These are phyloP conservation scores for Anthostomella pinea DNA, from an alignment of 2,329 filamentous ascomycete genomes.

Conservation along the genomic window DNA sequence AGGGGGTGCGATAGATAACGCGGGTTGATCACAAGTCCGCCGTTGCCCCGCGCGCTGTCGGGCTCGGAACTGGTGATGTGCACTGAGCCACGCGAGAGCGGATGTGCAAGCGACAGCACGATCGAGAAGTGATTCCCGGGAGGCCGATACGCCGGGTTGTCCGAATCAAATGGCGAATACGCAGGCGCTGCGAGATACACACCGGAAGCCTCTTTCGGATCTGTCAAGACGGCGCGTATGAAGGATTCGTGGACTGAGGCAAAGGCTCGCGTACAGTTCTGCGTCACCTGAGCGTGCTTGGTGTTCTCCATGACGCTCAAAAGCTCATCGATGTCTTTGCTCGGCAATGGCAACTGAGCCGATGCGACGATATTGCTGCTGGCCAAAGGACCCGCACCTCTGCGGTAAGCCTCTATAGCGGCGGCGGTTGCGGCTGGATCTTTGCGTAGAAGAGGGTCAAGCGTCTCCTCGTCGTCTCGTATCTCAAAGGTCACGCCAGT, in stretches of 20 bases:
- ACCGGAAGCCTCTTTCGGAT: too few relatives aligned
- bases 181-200: constrained; percentile 2
- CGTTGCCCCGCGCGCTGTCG: too few relatives aligned
- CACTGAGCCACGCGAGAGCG: constrained; percentile 18
- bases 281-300: too few relatives aligned
- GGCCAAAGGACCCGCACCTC: constrained; percentile 19
- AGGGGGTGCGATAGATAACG: constrained; percentile 11
- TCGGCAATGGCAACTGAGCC: constrained; percentile 23
- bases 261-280: too few relatives aligned
- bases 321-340: too few relatives aligned
- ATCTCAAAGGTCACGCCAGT: constrained; percentile 24
- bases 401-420: constrained; percentile 23
- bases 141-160: constrained; percentile 1
- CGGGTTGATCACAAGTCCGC: constrained; percentile 6
- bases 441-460: constrained; percentile 19
- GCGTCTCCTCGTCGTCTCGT: constrained; percentile 17
- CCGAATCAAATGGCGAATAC: constrained; percentile 3
- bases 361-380: constrained; percentile 17
- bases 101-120: constrained; percentile 11
- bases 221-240: too few relatives aligned
- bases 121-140: constrained; percentile 11
- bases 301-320: too few relatives aligned
- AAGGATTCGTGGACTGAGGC: too few relatives aligned
- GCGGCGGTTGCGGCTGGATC: constrained; percentile 15
- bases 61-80: constrained; percentile 14